Base-by-base conservation (phyloP, 495 filamentous ascomycete genomes). In the Venustampulla echinocandica region DNA sequence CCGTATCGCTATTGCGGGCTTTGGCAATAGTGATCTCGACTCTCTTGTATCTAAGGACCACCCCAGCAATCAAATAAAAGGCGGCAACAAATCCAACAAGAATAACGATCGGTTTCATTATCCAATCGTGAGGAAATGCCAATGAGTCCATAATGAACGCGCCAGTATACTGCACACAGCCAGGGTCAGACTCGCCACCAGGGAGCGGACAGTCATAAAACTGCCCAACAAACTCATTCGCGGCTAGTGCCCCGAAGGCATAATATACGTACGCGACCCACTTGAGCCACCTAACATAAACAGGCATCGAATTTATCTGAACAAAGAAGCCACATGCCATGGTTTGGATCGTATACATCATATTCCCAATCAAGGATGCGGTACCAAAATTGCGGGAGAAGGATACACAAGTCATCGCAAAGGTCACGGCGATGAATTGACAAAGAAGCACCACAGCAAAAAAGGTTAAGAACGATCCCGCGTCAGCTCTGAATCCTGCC, bases 311-410 rank as follows among this genome's bases (percentile, higher is more conserved):
- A 28, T 80, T 73, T 10, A 70, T 62, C 51, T 87, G 82, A 20
- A 87, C 74, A 53, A 87, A 86, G 55, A 77, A 87, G 3, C 84
- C 84, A 50, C 81, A 84, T 0, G 77, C 69, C 71, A 87, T 73
- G 9, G 70, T 77, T 61, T 87, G 83, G 21, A 88, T 17, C 1
- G 84, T 88, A 56, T 78, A 87, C 1, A 62, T 72, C 33, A 87
- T 63, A 56, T 88, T 88, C 10, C 70, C 81, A 20, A 85, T 74
- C 11, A 85, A 52, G 38, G 69, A 73, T 4, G 79, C 80, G 2
- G 71, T 75, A 0, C 80, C 64, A 58, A 86, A 84, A 47, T 76
- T 68, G 39, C 84, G 64, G 0, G 73, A 70, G 0, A 81, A 54
- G 10, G 78, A 66, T 18, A 88, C 72, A 20, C 75, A 78, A 15